Evolutionary conservation across 2,329 filamentous ascomycete genomes (phyloP).

Genomic region (Metarhizium rileyi): DNA sequence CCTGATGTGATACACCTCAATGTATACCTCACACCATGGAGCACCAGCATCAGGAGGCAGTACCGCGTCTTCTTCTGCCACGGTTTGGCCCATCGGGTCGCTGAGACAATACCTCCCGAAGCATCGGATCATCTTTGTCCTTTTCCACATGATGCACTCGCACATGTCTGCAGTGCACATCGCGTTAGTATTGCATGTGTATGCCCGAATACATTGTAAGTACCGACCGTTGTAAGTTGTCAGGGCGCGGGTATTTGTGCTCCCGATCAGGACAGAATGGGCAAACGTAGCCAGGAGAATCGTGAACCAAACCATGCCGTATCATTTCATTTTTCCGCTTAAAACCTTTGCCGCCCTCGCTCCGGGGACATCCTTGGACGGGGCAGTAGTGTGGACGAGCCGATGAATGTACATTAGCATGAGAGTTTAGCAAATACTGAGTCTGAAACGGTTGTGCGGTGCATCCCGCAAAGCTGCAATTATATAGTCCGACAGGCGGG

Average conservation of each 20-base stretch:
- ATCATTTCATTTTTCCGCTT: constrained; percentile 69
- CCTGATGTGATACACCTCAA: not conserved
- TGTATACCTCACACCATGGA: not conserved
- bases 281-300: constrained; percentile 90
- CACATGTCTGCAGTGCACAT: constrained; percentile 57
- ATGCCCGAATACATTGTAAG: not conserved
- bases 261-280: constrained; percentile 92
- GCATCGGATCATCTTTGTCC: constrained; percentile 70
- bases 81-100: constrained; percentile 75
- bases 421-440: constrained; percentile 67
- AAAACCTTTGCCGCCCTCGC: constrained; percentile 56
- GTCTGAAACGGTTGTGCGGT: constrained; percentile 68
- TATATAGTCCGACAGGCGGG: constrained; percentile 40
- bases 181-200: constrained; percentile 8
- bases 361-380: constrained; percentile 51
- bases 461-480: constrained; percentile 54
- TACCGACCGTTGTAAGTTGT: constrained; percentile 82
- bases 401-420: constrained; percentile 62
- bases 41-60: not conserved
- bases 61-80: constrained; percentile 60
- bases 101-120: constrained; percentile 79
- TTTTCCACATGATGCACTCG: constrained; percentile 86
- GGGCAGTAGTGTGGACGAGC: constrained; percentile 57
- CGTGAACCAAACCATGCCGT: constrained; percentile 75
- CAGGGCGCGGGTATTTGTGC: constrained; percentile 88